Evolutionary conservation across 148 eudicot species (phyloP).

Genomic region (Persicaria maculosa): DNA sequence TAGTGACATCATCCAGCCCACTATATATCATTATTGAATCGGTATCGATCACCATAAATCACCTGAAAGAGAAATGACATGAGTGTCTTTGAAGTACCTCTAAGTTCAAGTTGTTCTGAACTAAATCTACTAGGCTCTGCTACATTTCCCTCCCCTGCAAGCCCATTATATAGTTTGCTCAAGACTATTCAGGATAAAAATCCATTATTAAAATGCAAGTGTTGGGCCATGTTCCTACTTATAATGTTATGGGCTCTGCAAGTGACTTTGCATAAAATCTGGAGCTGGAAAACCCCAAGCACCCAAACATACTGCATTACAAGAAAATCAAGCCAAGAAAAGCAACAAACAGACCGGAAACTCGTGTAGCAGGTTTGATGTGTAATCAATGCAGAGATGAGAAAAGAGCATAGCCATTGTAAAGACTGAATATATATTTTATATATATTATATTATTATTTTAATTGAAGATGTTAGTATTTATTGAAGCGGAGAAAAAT

Average conservation of each 20-base stretch:
- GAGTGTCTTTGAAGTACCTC: constrained; percentile 59
- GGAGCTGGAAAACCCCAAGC: too few species aligned
- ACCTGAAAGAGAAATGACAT: constrained; percentile 41
- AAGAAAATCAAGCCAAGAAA: too few species aligned
- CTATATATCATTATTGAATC: constrained; percentile 34
- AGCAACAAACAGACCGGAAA: too few species aligned
- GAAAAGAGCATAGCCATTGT: constrained; percentile 3
- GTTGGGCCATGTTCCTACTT: constrained; percentile 27
- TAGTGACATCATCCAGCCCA: constrained; percentile 81
- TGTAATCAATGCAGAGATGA: not conserved
- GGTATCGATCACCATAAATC: constrained; percentile 76
- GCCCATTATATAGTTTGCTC: constrained; percentile 8
- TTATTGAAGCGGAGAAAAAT: too few species aligned
- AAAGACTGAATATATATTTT: too few species aligned
- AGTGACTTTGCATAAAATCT: constrained; percentile 69
- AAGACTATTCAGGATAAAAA: not conserved
- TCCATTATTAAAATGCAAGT: not conserved
- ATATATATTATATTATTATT: too few species aligned
- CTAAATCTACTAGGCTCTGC: too few species aligned
- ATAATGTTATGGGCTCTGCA: constrained; percentile 79
- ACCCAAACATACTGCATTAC: too few species aligned
- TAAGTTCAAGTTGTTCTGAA: too few species aligned
- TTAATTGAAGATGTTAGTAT: too few species aligned
- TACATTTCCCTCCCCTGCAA: constrained; percentile 60
- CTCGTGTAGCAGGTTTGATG: too few species aligned